Evolutionary conservation across 2,329 filamentous ascomycete genomes (phyloP), one percentile per base, ranked within the genome.

Genomic region (Microdochium bolleyi): DNA sequence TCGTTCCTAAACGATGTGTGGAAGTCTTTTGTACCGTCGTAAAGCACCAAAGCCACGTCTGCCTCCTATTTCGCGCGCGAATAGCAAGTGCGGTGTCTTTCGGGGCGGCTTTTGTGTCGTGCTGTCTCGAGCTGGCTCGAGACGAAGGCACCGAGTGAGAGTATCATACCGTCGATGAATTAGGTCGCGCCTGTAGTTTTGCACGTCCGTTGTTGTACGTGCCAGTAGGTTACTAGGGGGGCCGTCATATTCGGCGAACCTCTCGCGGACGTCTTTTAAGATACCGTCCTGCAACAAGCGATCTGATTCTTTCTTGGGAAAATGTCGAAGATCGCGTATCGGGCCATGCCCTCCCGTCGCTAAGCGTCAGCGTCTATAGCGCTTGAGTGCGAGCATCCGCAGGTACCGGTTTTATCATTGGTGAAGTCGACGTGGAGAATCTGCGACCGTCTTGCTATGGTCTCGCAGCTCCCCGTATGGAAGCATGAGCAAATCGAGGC

Each of bases 31-130:
- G 3, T 72, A 73, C 14, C 62, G 61, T 3, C 73, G 67, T 54
- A 67, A 72, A 2, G 67, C 65, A 0, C 73, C 72, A 34, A 75
- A 70, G 0, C 69, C 67, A 11, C 67, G 64, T 38, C 73, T 72
- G 0, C 79, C 78, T 2, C 68, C 65, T 2, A 79, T 62, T 58
- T 80, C 77, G 10, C 80, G 71, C 0, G 76, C 72, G 2, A 79
- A 60, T 0, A 82, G 64, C 2, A 82, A 58, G 0, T 70, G 66
- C 0, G 73, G 62, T 0, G 78, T 50, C 7, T 63, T 62, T 21
- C 62, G 63, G 0, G 63, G 60, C 3, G 68, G 67, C 10, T 64
- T 61, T 11, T 58, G 61, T 14, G 60, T 63, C 44, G 56, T 54
- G 32, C 68, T 62, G 2, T 53, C 53, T 3, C 69, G 60, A 22